Evolutionary conservation across 495 filamentous ascomycete species (phyloP).

Genomic region (Sporormia fimetaria): DNA sequence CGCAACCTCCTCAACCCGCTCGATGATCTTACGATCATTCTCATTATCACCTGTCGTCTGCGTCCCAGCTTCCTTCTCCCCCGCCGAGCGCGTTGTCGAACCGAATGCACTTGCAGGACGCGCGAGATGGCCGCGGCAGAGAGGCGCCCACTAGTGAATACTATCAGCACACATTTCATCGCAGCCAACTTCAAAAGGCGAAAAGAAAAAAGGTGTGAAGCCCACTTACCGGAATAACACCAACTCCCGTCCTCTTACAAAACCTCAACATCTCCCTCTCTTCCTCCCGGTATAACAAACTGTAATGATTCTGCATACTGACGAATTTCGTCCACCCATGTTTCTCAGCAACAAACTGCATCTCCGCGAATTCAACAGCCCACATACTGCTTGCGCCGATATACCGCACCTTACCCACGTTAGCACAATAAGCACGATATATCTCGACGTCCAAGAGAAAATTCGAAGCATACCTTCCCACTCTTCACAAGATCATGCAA

Average conservation of each 20-base stretch:
- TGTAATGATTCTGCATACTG: conserved; percentile 36
- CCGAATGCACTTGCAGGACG: conserved; percentile 26
- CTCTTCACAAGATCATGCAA: conserved; percentile 32
- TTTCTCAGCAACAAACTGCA: conserved; percentile 34
- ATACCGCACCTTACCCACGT: conserved; percentile 32
- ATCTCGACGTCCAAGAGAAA: too few relatives aligned
- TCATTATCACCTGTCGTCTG: conserved; percentile 16
- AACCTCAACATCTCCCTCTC: conserved; percentile 34
- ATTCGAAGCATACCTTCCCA: too few relatives aligned
- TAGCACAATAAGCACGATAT: too few relatives aligned
- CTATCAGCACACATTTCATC: neutral
- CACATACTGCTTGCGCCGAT: conserved; percentile 34
- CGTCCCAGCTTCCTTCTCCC: conserved; percentile 19
- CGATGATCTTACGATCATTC: conserved; percentile 29
- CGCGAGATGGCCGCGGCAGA: conserved; percentile 32
- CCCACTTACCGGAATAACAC: conserved; percentile 28
- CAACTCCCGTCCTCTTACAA: conserved; percentile 33
- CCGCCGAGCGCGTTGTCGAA: conserved; percentile 23
- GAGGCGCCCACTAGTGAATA: conserved; percentile 29
- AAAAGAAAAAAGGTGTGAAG: neutral
- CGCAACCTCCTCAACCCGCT: conserved; percentile 32
- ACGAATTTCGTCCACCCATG: conserved; percentile 36
- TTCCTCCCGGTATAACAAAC: conserved; percentile 33
- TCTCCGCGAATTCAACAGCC: conserved; percentile 31
- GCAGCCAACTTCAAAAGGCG: neutral